Base-by-base conservation (phyloP, 2,329 filamentous ascomycete genomes). In the Hortaea werneckii region DNA sequence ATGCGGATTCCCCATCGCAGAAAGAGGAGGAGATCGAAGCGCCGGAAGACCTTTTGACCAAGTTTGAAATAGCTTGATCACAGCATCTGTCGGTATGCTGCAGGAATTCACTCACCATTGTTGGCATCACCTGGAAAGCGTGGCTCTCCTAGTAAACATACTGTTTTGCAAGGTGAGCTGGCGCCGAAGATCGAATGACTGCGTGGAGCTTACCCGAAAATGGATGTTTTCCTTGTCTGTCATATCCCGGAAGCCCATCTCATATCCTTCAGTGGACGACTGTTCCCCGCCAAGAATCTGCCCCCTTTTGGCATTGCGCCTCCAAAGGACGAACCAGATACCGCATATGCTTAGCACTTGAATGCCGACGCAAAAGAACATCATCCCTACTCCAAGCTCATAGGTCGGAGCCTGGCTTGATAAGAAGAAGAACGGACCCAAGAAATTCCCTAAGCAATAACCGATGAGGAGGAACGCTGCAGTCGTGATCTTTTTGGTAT, bases 401-500 rank as follows among this genome's bases (percentile, higher is more conserved):
- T 77, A 77, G 1, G 57, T 61, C 3, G 74, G 74, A 2, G 69
- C 66, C 50, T 82, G 76, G n/a, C 67, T 56, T 0, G 70, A 62
- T 42, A 73, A 72, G 60, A 80, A 82, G 63, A 82, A 81, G 60
- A 81, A 80, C 0, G 79, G 79, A 0, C 78, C 75, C 4, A 70
- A 72, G 37, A 82, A 78, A 54, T 82, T 81, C 4, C 78, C 78
- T 5, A 49, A 54, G 29, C 47, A 50, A 28, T 54, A 55, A 0
- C 76, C 77, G 7, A 81, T 66, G 63, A 78, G 80, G 1, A 1
- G 75, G 32, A 35, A 9, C n/a, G 32, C 77, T 13, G 78, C 79
- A n/a, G 78, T 78, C 26, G 80, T 74, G 40, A 81, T 77, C 56
- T 82, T 80, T 58, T 81, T 80, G 1, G 77, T 79, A 50, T 79